These are phyloP conservation scores for Hysterangium stoloniferum DNA, from an alignment of 768 basidiomycete genomes.

Conservation along the genomic window DNA sequence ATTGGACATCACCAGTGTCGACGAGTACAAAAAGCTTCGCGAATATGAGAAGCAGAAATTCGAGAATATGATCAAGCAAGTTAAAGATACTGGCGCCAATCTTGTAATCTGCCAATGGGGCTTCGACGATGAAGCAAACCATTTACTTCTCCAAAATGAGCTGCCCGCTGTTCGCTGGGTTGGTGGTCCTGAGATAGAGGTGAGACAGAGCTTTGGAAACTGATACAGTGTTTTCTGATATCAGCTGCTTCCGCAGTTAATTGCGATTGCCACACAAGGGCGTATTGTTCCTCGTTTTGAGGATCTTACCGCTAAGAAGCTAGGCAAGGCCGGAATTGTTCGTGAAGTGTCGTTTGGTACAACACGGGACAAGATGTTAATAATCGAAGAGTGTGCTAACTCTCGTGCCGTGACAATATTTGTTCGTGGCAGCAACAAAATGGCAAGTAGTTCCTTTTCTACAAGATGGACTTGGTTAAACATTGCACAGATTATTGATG, in stretches of 20 bases:
- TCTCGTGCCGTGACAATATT: slow-evolving; percentile 94
- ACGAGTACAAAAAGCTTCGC: slow-evolving; percentile 91
- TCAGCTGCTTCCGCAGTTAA: slow-evolving; percentile 47
- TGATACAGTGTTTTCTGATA: not conserved
- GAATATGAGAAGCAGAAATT: slow-evolving; percentile 97
- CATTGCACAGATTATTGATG: slow-evolving; percentile 84
- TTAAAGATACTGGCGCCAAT: slow-evolving; percentile 96
- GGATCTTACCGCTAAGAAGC: slow-evolving; percentile 83
- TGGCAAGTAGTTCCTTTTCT: slow-evolving; percentile 57
- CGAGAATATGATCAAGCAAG: slow-evolving; percentile 90
- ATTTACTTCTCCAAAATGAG: slow-evolving; percentile 95
- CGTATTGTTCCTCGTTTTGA: slow-evolving; percentile 98
- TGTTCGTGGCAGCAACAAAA: slow-evolving; percentile 96
- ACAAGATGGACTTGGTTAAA: too few relatives aligned
- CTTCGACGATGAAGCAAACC: slow-evolving; percentile 99
- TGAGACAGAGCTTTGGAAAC: slow-evolving; percentile 22
- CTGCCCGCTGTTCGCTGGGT: slow-evolving; percentile 98
- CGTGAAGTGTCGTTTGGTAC: slow-evolving; percentile 95
- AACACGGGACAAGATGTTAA: slow-evolving; percentile 98
- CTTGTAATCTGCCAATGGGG: slow-evolving; percentile 99
- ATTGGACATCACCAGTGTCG: slow-evolving; percentile 91
- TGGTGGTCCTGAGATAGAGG: slow-evolving; percentile 98
- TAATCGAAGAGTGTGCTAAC: slow-evolving; percentile 98
- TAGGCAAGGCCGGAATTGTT: slow-evolving; percentile 90
- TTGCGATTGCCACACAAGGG: slow-evolving; percentile 97